Base-by-base conservation (phyloP, 257 asterid species). In the Rauvolfia tetraphylla region DNA sequence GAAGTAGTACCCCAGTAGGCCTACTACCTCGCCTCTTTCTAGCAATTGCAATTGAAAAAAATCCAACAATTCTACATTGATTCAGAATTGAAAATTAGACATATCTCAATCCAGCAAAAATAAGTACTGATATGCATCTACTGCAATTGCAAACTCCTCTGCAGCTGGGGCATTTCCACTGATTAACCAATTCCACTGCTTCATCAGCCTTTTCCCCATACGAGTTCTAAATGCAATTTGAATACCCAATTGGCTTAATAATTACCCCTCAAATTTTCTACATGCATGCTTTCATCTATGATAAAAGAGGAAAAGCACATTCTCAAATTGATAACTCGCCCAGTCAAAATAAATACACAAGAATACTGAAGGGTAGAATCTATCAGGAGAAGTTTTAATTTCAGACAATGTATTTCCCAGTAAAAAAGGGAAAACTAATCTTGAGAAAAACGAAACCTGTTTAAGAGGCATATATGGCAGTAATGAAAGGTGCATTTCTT, bases 101-200 rank as follows among this genome's bases (percentile, higher is more conserved):
- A 59, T 5, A 13, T 57, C 34, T n/a, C 7, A 73, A 36, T 29
- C 34, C n/a, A n/a, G 8, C n/a, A 29, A 68, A 38, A 68, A 2
- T 5, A 57, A 18, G 76, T 54, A 78, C 73, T 79, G 57, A 79
- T 78, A 79, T 79, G 78, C 82, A 79, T 22, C 10, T 38, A 73
- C 75, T 63, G 71, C 82, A 79, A 79, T 79, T 79, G 82, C 82
- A 79, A 68, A 79, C 74, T 27, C 82, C 82, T 74, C 82, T 73
- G 41, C 82, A 79, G 25, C 46, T 38, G 49, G 82, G 82, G 82
- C 82, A 79, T 73, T 79, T 66, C 82, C 82, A 79, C n/a, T 54
- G 38, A 58, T 51, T 14, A 14, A 67, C 78, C 68, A 42, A 33
- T 68, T 22, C 69, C 12, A 74, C 71, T 36, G 51, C 68, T 56